These are phyloP conservation scores for Halophytophthora polymorphica DNA, from an alignment of 352 stramenopile species.

Conservation along the genomic window DNA sequence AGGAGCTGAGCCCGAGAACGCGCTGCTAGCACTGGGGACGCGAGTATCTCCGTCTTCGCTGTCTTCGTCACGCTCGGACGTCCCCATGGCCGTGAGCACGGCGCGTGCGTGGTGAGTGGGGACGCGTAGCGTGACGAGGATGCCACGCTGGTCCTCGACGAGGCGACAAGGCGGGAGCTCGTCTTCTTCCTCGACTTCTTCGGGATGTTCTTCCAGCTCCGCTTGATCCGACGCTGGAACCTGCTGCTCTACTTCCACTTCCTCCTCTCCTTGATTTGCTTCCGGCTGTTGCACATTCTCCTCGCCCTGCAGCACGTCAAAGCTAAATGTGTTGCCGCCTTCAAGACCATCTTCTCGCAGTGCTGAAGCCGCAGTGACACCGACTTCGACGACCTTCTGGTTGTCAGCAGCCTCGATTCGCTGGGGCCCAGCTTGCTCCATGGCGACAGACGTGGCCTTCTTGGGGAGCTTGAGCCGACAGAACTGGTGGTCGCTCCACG, in stretches of 20 bases:
- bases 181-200: constrained; percentile 13
- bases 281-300: not conserved
- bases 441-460: constrained; percentile 13
- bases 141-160: constrained; percentile 25
- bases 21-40: constrained; percentile 2
- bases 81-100: constrained; percentile 11
- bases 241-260: not conserved
- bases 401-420: not conserved
- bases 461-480: constrained; percentile 51
- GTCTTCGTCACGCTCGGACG: constrained; percentile 3
- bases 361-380: constrained; percentile 3
- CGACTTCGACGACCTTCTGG: constrained; percentile 4
- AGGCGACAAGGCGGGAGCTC: constrained; percentile 24
- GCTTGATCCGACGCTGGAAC: constrained; percentile 4
- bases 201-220: constrained; percentile 8
- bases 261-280: not conserved
- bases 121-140: constrained; percentile 30
- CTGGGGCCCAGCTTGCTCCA: constrained; percentile 7
- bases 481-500: constrained; percentile 50
- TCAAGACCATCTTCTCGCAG: constrained; percentile 1
- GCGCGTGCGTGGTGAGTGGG: constrained; percentile 20
- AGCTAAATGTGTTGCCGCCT: constrained; percentile 15
- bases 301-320: constrained; percentile 15
- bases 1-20: not conserved
- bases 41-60: constrained; percentile 1